Evolutionary conservation across 2,329 filamentous ascomycete genomes (phyloP).

Genomic region (Penicillium sp.): DNA sequence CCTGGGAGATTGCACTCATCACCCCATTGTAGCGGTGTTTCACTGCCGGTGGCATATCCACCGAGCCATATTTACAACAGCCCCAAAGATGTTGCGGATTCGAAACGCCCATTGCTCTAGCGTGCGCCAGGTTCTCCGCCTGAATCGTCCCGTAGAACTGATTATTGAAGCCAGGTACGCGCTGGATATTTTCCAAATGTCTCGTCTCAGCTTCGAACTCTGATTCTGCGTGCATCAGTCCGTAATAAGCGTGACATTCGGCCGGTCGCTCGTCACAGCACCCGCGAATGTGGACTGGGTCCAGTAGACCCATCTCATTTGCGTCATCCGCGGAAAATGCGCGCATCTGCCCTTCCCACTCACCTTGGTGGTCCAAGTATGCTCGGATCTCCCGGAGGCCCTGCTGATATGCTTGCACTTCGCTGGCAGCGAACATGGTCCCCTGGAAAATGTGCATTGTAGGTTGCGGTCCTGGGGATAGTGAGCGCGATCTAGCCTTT

Average conservation of each 20-base stretch:
- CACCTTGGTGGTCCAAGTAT: not conserved
- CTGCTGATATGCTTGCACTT: not conserved
- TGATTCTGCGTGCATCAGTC: not conserved
- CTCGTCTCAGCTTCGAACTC: not conserved
- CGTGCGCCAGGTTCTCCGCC: not conserved
- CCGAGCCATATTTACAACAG: not conserved
- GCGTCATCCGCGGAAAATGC: not conserved
- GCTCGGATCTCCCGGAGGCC: not conserved
- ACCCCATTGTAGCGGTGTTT: slow-evolving; percentile 1
- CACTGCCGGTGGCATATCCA: not conserved
- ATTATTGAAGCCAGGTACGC: not conserved
- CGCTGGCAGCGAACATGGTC: not conserved
- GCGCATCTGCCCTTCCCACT: slow-evolving; percentile 5
- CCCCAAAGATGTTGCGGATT: slow-evolving; percentile 3
- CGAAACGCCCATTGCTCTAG: not conserved
- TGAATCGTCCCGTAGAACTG: slow-evolving; percentile 1
- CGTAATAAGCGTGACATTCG: slow-evolving; percentile 1
- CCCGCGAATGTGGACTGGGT: not conserved
- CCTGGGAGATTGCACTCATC: not conserved
- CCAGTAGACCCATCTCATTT: not conserved
- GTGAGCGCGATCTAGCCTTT: not conserved
- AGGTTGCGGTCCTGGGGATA: not conserved
- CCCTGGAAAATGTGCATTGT: slow-evolving; percentile 1
- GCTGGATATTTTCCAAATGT: slow-evolving; percentile 4
- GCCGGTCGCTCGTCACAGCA: not conserved